Evolutionary conservation across 2,329 filamentous ascomycete species (phyloP).

Genomic region (Neofusicoccum umdonicola): DNA sequence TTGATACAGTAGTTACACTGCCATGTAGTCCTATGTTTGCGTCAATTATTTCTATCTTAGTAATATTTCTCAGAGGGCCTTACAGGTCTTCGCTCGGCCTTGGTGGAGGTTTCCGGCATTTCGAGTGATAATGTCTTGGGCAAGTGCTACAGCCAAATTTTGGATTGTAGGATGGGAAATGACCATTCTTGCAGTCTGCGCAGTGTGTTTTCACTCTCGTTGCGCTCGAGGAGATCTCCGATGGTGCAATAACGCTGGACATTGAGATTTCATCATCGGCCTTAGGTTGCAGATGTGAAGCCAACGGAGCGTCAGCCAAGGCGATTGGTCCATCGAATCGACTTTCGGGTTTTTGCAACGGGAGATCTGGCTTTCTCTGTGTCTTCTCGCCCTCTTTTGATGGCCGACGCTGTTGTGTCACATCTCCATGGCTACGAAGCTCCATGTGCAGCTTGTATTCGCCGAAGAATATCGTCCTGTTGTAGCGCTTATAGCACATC

Average conservation of each 20-base stretch:
- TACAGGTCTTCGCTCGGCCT: background rate
- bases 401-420: background rate
- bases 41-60: too few relatives aligned
- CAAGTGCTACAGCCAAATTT: background rate
- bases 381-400: background rate
- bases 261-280: slow-evolving; percentile 4
- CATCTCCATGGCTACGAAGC: background rate
- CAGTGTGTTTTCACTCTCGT: background rate
- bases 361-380: background rate
- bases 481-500: background rate
- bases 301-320: background rate
- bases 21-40: background rate
- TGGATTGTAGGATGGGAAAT: slow-evolving; percentile 2
- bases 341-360: background rate
- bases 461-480: background rate
- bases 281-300: background rate
- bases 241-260: background rate
- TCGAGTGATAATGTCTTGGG: background rate
- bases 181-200: slow-evolving; percentile 5
- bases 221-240: background rate
- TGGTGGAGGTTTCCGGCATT: background rate
- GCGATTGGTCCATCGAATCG: background rate
- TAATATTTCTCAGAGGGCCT: background rate
- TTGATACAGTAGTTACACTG: slow-evolving; percentile 5
- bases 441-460: slow-evolving; percentile 7